A percentile compares a stretch with the other conserved stretches of the same genome.
These are phyloP conservation scores for Spathaspora passalidarum DNA, from an alignment of 805 yeast species.

Conservation along the genomic window DNA sequence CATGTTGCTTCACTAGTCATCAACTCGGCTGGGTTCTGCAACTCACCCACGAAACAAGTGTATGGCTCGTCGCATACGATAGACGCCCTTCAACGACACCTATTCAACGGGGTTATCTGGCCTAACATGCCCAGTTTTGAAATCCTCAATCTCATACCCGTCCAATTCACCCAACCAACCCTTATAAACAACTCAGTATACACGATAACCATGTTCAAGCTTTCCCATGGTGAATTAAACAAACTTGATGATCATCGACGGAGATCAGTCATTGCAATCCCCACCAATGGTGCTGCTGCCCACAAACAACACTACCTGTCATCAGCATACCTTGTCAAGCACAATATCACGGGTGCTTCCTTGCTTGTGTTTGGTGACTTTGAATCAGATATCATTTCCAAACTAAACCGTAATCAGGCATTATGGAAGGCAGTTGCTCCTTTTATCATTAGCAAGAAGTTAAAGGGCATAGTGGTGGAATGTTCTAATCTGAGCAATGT, in stretches of 20 bases:
- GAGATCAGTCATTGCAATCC: conserved; percentile 2
- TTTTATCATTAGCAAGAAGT: conserved; percentile 29
- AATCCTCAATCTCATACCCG: conserved; percentile 18
- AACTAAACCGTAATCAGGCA: conserved; percentile 26
- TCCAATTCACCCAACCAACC: conserved; percentile 12
- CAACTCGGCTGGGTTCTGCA: conserved; percentile 59
- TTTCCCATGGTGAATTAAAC: conserved; percentile 30
- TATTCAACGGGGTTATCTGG: conserved; percentile 80
- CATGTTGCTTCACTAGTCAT: conserved; percentile 68
- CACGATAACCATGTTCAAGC: conserved; percentile 27
- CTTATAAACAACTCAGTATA: conserved; percentile 18
- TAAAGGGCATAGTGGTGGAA: conserved; percentile 67
- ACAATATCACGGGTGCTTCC: conserved; percentile 26
- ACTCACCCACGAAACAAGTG: conserved; percentile 36
- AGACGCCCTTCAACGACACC: conserved; percentile 46
- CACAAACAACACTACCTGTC: conserved; percentile 33
- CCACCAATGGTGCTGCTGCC: neutral
- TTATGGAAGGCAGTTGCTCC: conserved; percentile 62
- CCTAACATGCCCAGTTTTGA: conserved; percentile 54
- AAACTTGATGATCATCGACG: conserved; percentile 6
- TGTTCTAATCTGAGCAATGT: conserved; percentile 55
- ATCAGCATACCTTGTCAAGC: conserved; percentile 58
- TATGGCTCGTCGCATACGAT: conserved; percentile 56
- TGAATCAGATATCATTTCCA: conserved; percentile 60
- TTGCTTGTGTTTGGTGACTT: conserved; percentile 80